Percentiles rank a stretch among this genome's conserved stretches.
Evolutionary conservation across 73 alveolate species (phyloP).

Genomic region (Paramecium primaurelia): DNA sequence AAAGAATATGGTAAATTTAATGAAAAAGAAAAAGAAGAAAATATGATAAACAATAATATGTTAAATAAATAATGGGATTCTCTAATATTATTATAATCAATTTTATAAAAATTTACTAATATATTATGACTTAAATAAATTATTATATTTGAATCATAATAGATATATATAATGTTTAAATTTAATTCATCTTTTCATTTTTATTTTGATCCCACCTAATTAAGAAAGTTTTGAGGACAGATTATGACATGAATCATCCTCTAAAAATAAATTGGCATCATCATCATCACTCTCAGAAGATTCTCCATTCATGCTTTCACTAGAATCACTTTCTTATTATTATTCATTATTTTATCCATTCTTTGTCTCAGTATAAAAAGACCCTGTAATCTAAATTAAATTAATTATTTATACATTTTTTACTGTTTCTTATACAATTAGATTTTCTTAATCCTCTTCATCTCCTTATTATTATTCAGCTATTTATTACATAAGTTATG

Average conservation of each 20-base stretch:
- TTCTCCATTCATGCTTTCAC: not conserved
- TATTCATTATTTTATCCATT: not conserved
- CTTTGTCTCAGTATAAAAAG: not conserved
- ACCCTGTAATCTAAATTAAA: not conserved
- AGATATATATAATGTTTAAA: not conserved
- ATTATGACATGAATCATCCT: not conserved
- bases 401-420: not conserved
- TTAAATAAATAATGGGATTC: not conserved
- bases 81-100: not conserved
- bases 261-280: not conserved
- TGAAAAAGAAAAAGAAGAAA: not conserved
- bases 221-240: not conserved
- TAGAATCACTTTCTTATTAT: not conserved
- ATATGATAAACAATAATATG: not conserved
- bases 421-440: constrained; percentile 17
- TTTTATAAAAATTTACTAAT: not conserved
- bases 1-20: not conserved
- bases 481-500: not conserved
- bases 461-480: not conserved
- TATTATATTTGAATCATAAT: not conserved
- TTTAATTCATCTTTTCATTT: not conserved
- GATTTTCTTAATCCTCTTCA: not conserved
- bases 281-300: not conserved
- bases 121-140: not conserved
- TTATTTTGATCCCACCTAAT: not conserved